phyloP scores from a whole-genome alignment of 2,329 filamentous ascomycete genomes.

The Ophiocordyceps camponoti-leonardi region DNA sequence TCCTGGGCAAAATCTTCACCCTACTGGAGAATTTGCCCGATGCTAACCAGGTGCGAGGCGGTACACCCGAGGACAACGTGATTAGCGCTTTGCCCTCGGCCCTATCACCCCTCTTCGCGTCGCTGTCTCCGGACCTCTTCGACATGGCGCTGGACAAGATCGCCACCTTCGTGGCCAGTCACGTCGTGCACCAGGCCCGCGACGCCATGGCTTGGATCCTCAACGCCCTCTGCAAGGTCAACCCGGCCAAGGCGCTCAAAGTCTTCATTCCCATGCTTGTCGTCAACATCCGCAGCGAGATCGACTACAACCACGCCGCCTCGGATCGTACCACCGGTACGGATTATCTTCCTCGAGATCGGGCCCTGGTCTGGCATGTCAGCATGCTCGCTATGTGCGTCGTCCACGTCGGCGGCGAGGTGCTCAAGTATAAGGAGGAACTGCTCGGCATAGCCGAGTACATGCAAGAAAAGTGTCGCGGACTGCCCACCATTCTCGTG shows the following conservation, averaged over 20 bases:
- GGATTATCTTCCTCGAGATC: constrained; percentile 81
- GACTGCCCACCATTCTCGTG: constrained; percentile 85
- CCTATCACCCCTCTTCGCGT: constrained; percentile 76
- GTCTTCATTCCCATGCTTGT: constrained; percentile 82
- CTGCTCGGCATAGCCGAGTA: constrained; percentile 82
- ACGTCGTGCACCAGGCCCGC: constrained; percentile 90
- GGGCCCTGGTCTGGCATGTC: constrained; percentile 89
- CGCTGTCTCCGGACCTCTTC: constrained; percentile 82
- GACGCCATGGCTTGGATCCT: constrained; percentile 99
- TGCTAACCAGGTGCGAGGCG: constrained; percentile 68
- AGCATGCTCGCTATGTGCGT: constrained; percentile 97
- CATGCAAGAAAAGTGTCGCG: constrained; percentile 92
- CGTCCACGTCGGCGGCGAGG: constrained; percentile 82
- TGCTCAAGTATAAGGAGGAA: constrained; percentile 76
- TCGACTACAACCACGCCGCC: constrained; percentile 89
- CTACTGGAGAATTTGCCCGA: constrained; percentile 90
- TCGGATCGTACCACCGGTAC: constrained; percentile 87
- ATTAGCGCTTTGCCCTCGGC: constrained; percentile 90
- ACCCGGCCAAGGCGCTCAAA: constrained; percentile 83
- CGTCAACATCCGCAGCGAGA: constrained; percentile 85
- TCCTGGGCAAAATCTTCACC: constrained; percentile 89
- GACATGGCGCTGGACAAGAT: constrained; percentile 86
- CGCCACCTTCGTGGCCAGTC: constrained; percentile 75
- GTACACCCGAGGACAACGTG: constrained; percentile 90
- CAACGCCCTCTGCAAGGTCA: constrained; percentile 89